A percentile compares a stretch with the other conserved stretches of the same genome.
phyloP scores from a whole-genome alignment of 305 asterid species.

The Fraxinus nigra region DNA sequence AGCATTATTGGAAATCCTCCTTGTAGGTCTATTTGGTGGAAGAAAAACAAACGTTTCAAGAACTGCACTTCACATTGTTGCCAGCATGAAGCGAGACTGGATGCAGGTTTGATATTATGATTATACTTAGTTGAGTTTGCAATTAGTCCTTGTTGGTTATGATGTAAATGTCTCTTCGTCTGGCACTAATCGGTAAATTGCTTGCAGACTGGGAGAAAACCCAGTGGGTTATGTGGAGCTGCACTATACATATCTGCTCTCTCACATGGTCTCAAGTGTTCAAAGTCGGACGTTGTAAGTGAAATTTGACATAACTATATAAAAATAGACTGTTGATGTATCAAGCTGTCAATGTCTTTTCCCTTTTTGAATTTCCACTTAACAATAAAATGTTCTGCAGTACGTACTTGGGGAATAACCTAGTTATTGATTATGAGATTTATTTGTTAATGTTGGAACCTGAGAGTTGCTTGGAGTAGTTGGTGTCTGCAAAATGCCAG shows the following conservation, averaged over 20 bases:
- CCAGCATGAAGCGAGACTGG: constrained; percentile 97
- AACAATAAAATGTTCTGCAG: constrained; percentile 9
- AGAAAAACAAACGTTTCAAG: constrained; percentile 38
- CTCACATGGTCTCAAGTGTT: constrained; percentile 59
- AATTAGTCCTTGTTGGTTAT: constrained; percentile 3
- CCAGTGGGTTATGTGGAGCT: constrained; percentile 93
- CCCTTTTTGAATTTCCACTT: background rate
- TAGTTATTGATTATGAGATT: constrained; percentile 9
- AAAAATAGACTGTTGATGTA: constrained; percentile 11
- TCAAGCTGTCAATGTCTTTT: constrained; percentile 6
- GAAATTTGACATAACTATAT: constrained; percentile 13
- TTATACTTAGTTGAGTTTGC: constrained; percentile 8
- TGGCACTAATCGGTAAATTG: constrained; percentile 23
- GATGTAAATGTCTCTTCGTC: background rate
- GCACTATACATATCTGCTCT: constrained; percentile 82
- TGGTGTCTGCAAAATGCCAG: constrained; percentile 2
- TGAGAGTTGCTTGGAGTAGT: background rate
- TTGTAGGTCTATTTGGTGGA: constrained; percentile 62
- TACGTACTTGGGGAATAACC: constrained; percentile 6
- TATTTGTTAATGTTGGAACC: background rate
- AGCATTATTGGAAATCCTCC: constrained; percentile 18
- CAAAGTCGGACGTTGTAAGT: constrained; percentile 72
- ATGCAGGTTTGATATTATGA: constrained; percentile 58
- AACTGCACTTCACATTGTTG: constrained; percentile 72
- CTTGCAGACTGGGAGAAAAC: constrained; percentile 88